Base-by-base conservation (phyloP, 352 stramenopile genomes). In the Phytophthora rubi region DNA sequence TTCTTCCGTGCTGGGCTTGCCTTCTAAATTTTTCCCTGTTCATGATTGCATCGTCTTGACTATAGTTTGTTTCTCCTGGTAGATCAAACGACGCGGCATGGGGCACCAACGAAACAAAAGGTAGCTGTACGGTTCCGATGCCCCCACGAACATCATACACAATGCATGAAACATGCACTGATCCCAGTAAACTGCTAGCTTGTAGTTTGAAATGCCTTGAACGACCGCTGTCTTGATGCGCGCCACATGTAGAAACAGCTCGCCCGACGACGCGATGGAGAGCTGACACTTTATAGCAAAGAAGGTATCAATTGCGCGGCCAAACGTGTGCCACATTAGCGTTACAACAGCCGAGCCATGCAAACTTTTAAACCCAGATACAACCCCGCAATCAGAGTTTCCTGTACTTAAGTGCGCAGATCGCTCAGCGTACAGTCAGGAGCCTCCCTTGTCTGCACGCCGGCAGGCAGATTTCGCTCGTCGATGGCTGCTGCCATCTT, bases 401-500 rank as follows among this genome's bases (percentile, higher is more conserved):
- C 7, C 37, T 16, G 37, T 13, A 77, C 58, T 10, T 71, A 53
- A 12, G 53, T 15, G 45, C 60, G 23, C 21, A 73, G 13, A 48
- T 75, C 53, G 4, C 56, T 54, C 2, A 79, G 18, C 23, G 57
- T 73, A 39, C 68, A 21, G 18, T 0, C 18, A 21, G 18, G 18
- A 21, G 18, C 67, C 5, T 69, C 72, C n/a, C 66, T 65, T 0
- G 53, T 65, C 51, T 73, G 58, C 10, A 79, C 33, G 16, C 65
- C 70, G 0, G 39, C 26, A 10, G 32, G 15, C n/a, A 79, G 8
- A 49, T 79, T 73, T n/a, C 55, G 53, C 28, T 71, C 62, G 13
- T 76, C 68, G n/a, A 76, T 79, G 6, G 51, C 33, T 18, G n/a
- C 37, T 10, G 21, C 49, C 62, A 79, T 75, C 56, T 76, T 79